Base-by-base conservation (phyloP, 495 filamentous ascomycete genomes). In the Xylaria telfairii region DNA sequence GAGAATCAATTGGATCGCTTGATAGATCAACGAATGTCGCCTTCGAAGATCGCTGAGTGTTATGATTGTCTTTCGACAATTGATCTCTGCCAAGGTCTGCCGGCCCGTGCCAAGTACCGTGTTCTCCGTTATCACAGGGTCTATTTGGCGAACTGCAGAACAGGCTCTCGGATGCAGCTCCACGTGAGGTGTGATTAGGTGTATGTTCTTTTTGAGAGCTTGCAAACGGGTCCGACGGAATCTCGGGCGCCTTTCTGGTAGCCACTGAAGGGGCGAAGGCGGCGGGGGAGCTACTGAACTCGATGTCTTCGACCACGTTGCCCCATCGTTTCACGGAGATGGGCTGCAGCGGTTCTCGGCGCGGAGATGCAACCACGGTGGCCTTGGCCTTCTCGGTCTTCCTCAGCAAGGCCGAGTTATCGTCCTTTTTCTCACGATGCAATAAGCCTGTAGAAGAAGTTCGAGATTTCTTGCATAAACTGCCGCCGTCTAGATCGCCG, bases 1-100 rank as follows among this genome's bases (percentile, higher is more conserved):
- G 24, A 3, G 47, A 26, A 53, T 54, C 73, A 21, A 41, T 4
- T 13, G 71, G 69, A 42, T 74, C 71, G 44, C 74, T 74, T 19
- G 71, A 78, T n/a, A 78, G 70, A 60, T 76, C 75, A 68, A 78
- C 77, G 41, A 78, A 39, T 46, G 72, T 49, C 17, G 69, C 42
- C 26, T 54, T 53, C 30, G 69, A 70, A 49, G 74, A 46, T 13
- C 46, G 1, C 21, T 39, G 62, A 19, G 24, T 8, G 30, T 65
- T 15, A 9, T 49, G 49, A 65, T 54, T 54, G 1, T 49, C 62
- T 3, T 68, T 71, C 24, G 59, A 39, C 7, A 67, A 56, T 15
- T 56, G 54, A 17, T 59, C 19, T 28, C 44, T 1, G n/a, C 21
- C 44, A 24, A 37, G 26, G 34, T 28, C 24, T n/a, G n/a, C 32